Evolutionary conservation across 1,284 basidiomycete species (phyloP).

Genomic region (Leccinum ponderosum): DNA sequence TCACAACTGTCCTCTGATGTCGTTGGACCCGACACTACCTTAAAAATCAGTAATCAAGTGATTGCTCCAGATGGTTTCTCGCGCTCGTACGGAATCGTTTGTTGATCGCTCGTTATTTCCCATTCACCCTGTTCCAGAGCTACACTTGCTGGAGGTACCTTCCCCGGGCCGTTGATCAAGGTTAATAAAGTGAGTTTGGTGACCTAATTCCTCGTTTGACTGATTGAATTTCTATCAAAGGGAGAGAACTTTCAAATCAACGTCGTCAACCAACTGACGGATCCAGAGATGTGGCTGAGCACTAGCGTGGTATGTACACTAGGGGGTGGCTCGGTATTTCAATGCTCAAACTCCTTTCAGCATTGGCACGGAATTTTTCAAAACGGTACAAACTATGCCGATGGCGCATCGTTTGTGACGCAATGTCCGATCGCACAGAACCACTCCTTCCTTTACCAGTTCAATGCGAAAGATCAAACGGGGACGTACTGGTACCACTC

Average conservation of each 20-base stretch:
- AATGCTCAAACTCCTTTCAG: slow-evolving; percentile 30
- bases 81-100: slow-evolving; percentile 32
- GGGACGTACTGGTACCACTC: slow-evolving; percentile 51
- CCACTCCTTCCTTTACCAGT: slow-evolving; percentile 40
- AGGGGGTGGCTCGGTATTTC: slow-evolving; percentile 14
- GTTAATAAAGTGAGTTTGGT: slow-evolving; percentile 29
- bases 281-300: slow-evolving; percentile 32
- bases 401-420: slow-evolving; percentile 36
- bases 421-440: slow-evolving; percentile 48
- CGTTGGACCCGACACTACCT: slow-evolving; percentile 33
- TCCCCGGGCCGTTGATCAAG: slow-evolving; percentile 40
- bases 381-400: slow-evolving; percentile 25
- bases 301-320: slow-evolving; percentile 33
- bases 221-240: slow-evolving; percentile 37
- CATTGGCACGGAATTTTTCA: slow-evolving; percentile 40
- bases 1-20: background rate
- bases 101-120: background rate
- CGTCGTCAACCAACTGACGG: slow-evolving; percentile 32
- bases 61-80: slow-evolving; percentile 44
- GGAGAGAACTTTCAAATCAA: slow-evolving; percentile 27
- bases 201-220: background rate
- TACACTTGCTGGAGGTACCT: slow-evolving; percentile 31
- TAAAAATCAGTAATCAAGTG: slow-evolving; percentile 37
- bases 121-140: slow-evolving; percentile 14
- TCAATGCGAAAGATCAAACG: slow-evolving; percentile 29